These are phyloP conservation scores for Pseudozyma sp. DNA, from an alignment of 1,284 basidiomycete genomes.

Conservation along the genomic window DNA sequence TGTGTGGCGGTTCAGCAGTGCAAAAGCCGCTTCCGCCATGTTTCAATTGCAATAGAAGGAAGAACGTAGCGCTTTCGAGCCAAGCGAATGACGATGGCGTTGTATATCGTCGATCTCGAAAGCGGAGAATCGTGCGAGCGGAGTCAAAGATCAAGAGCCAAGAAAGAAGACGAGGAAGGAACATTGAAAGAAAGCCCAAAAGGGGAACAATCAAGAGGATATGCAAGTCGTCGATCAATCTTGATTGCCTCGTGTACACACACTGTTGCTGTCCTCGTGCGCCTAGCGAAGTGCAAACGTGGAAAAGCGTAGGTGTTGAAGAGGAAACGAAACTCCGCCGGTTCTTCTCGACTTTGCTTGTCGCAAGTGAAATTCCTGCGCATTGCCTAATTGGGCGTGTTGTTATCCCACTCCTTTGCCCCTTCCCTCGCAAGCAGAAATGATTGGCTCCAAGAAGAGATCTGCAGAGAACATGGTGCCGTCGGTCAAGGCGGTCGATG, in stretches of 20 bases:
- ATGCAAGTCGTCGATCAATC: constrained; percentile 10
- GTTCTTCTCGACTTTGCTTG: background rate
- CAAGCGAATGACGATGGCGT: no score
- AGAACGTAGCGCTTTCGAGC: no score
- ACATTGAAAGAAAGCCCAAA: background rate
- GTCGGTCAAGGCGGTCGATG: no score
- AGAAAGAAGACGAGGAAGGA: background rate
- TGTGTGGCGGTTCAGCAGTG: no score
- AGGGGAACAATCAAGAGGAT: background rate
- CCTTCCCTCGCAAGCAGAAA: background rate
- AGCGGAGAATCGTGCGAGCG: background rate
- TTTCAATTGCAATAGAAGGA: no score
- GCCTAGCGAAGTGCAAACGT: background rate
- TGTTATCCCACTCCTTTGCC: constrained; percentile 1
- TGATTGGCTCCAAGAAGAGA: background rate
- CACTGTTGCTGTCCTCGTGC: background rate
- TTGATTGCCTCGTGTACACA: background rate
- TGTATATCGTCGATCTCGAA: no score
- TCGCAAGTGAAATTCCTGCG: background rate
- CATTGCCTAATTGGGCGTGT: constrained; percentile 10
- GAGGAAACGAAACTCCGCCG: background rate
- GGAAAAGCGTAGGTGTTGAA: constrained; percentile 7
- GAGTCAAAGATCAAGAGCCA: no score
- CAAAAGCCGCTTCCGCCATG: no score
- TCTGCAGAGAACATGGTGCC: no score